These are phyloP conservation scores for Microbotryum violaceum DNA, from an alignment of 1,284 basidiomycete genomes.

Conservation along the genomic window DNA sequence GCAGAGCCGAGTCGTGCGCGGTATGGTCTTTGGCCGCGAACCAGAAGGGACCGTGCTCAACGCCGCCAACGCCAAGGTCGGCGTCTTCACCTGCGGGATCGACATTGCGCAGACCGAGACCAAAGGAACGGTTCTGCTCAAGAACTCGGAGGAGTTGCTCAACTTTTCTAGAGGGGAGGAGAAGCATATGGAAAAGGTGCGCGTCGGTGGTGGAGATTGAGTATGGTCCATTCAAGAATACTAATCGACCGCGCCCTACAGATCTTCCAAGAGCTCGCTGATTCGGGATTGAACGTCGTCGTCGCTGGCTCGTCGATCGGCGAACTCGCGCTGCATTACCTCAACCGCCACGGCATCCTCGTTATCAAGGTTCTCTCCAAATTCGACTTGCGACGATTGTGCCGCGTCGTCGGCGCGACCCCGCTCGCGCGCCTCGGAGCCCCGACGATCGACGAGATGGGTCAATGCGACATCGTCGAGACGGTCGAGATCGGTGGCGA, in stretches of 20 bases:
- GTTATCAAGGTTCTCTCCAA: slow-evolving; percentile 97
- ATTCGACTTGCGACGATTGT: slow-evolving; percentile 89
- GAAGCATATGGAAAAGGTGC: slow-evolving; percentile 83
- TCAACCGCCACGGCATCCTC: slow-evolving; percentile 86
- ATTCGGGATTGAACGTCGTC: slow-evolving; percentile 88
- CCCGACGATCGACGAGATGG: slow-evolving; percentile 92
- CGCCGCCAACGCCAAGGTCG: slow-evolving; percentile 74
- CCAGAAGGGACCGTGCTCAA: slow-evolving; percentile 85
- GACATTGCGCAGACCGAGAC: slow-evolving; percentile 97
- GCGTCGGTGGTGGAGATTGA: slow-evolving; percentile 16
- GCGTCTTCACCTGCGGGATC: slow-evolving; percentile 84
- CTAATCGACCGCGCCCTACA: slow-evolving; percentile 38
- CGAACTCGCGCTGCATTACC: slow-evolving; percentile 94
- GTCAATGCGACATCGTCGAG: slow-evolving; percentile 88
- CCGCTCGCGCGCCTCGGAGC: slow-evolving; percentile 92
- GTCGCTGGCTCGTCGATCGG: slow-evolving; percentile 88
- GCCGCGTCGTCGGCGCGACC: slow-evolving; percentile 91
- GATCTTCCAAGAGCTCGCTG: slow-evolving; percentile 96
- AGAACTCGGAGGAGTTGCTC: slow-evolving; percentile 92
- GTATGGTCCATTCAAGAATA: background rate
- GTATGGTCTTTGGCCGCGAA: slow-evolving; percentile 97
- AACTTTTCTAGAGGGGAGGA: slow-evolving; percentile 96
- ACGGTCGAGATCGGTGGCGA: slow-evolving; percentile 95
- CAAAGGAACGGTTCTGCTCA: slow-evolving; percentile 94
- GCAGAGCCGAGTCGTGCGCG: slow-evolving; percentile 79